Base-by-base conservation (phyloP, 768 basidiomycete genomes). In the Strobilomyces dryophilus region DNA sequence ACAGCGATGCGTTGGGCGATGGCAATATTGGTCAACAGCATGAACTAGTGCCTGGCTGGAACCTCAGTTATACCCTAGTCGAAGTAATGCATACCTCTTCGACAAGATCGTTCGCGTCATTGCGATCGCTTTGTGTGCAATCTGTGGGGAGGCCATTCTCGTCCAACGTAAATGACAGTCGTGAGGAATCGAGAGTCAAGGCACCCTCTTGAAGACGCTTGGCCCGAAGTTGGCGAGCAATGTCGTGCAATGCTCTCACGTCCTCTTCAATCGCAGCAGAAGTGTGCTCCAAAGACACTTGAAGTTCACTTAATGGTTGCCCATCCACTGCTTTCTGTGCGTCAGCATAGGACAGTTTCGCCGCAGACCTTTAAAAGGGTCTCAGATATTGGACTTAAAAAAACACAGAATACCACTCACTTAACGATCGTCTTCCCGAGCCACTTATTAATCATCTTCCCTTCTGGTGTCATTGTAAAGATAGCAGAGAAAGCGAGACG, bases 1-100 rank as follows among this genome's bases (percentile, higher is more conserved):
- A 94, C 86, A 35, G 95, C 95, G 61, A 97, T 85, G 61, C 94
- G 87, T 66, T 95, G 92, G 10, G 97, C 94, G 37, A 95, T 88
- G 12, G 91, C 76, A 32, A 86, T 84, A 66, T 98, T 99, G 58
- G 89, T 85, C 50, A 95, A 76, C 17, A 98, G 74, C 95, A 98
- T 98, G 74, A 92, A 94, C 92, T 95, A 61, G 49, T 37, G 11
- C 45, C 2, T 44, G 34, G 32, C 35, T 47, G 60, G 12, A 58
- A 54, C 18, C 47, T 20, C 52, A 29, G 15, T 32, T n/a, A 31
- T 12, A 29, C 4, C 24, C 51, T 18, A 24, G 54, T 45, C 52
- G 14, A 27, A 49, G 32, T 48, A 45, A 55, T 21, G 53, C 70
- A 51, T 61, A 94, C 93, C 82, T 99, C 97, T 73, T 97, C 91